Evolutionary conservation across 257 asterid species (phyloP).

Genomic region (Ilex aquifolium): DNA sequence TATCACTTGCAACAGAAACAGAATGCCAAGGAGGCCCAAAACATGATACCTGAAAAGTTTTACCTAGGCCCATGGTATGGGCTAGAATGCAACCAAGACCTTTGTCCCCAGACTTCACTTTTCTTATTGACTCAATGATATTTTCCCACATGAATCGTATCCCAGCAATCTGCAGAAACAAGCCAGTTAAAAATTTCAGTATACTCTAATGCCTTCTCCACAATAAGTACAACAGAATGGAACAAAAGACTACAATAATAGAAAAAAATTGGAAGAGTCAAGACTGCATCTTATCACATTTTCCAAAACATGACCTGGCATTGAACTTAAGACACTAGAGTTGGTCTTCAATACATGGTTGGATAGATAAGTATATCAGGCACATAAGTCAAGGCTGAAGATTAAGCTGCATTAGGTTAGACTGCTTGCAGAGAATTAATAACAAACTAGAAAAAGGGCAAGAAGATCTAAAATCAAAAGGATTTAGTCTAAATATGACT

Average conservation of each 20-base stretch:
- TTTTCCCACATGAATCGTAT: constrained; percentile 98
- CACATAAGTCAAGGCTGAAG: too few relatives aligned
- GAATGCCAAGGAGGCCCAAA: constrained; percentile 15
- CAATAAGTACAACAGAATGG: neutral
- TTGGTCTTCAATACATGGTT: too few relatives aligned
- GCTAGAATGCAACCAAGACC: constrained; percentile 99
- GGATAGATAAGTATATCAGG: too few relatives aligned
- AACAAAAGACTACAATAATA: neutral
- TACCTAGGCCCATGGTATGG: constrained; percentile 99
- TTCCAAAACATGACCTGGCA: neutral
- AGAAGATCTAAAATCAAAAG: too few relatives aligned
- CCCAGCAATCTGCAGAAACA: constrained; percentile 64
- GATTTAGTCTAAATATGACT: too few relatives aligned
- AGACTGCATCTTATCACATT: neutral
- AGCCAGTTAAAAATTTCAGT: neutral
- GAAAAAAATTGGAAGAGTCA: neutral
- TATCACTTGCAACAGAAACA: neutral
- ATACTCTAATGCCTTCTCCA: neutral
- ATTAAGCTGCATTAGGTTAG: too few relatives aligned
- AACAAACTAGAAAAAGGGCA: too few relatives aligned
- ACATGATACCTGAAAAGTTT: constrained; percentile 83
- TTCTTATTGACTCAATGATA: constrained; percentile 70
- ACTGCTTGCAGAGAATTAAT: too few relatives aligned
- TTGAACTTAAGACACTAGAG: too few relatives aligned
- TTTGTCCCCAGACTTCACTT: constrained; percentile 84